These are phyloP conservation scores for Neurospora sp. DNA, from an alignment of 495 filamentous ascomycete genomes.

Conservation along the genomic window DNA sequence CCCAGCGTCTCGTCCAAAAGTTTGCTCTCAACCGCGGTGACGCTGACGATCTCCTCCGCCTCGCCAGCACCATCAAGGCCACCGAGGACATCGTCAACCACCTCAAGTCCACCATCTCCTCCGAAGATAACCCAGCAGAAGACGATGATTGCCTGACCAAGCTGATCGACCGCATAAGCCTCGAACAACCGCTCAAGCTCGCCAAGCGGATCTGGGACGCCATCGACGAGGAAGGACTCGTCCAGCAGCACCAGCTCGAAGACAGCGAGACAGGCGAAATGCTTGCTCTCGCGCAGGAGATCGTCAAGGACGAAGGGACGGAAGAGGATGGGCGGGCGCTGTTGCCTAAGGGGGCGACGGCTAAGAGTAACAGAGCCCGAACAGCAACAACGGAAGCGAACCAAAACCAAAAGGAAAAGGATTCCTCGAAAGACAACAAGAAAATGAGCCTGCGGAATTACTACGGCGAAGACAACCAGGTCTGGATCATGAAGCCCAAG, in stretches of 20 bases:
- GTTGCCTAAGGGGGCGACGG: constrained; percentile 29
- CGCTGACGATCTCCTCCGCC: constrained; percentile 77
- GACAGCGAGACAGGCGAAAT: constrained; percentile 59
- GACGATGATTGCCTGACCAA: constrained; percentile 32
- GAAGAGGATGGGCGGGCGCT: constrained; percentile 24
- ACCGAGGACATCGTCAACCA: constrained; percentile 54
- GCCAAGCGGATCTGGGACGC: constrained; percentile 60
- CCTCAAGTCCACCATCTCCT: constrained; percentile 16
- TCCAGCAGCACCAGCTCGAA: constrained; percentile 65
- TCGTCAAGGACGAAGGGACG: constrained; percentile 45
- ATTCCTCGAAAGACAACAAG: neutral
- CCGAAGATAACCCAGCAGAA: neutral
- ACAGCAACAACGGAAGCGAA: constrained; percentile 12
- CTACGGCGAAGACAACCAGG: constrained; percentile 48
- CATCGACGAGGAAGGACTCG: constrained; percentile 89
- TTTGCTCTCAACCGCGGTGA: constrained; percentile 89
- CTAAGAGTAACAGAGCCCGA: constrained; percentile 9
- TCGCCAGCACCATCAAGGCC: constrained; percentile 72
- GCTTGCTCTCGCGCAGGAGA: constrained; percentile 55
- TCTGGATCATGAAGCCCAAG: constrained; percentile 77
- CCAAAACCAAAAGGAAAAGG: constrained; percentile 13
- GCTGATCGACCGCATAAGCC: constrained; percentile 51
- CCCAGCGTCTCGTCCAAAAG: constrained; percentile 82
- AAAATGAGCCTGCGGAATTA: constrained; percentile 28
- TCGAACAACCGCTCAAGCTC: constrained; percentile 58